phyloP scores from a whole-genome alignment of 108 stramenopile species.

The Conticribra guillardii region DNA sequence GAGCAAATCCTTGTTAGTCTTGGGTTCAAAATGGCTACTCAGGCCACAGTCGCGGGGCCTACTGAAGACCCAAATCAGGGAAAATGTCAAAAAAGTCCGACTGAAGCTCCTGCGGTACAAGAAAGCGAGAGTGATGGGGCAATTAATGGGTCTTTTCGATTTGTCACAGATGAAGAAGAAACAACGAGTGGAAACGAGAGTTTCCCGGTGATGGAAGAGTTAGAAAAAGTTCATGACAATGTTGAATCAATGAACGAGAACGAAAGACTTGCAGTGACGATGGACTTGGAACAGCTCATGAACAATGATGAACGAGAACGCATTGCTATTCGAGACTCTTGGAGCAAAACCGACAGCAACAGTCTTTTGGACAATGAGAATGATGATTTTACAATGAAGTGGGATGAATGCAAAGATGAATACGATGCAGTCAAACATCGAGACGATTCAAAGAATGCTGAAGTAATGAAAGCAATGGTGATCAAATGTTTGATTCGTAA shows the following conservation, averaged over 20 bases:
- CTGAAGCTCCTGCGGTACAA: neutral
- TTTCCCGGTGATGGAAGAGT: neutral
- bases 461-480: neutral
- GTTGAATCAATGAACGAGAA: neutral
- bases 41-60: neutral
- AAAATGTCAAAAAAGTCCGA: neutral
- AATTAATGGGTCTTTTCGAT: neutral
- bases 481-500: neutral
- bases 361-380: too few species aligned
- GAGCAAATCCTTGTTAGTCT: slow-evolving; percentile 10
- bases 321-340: neutral
- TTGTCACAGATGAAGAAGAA: neutral
- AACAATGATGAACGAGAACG: neutral
- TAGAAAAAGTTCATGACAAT: neutral
- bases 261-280: neutral
- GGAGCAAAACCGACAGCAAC: neutral
- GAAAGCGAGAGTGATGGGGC: neutral
- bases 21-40: neutral
- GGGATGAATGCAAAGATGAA: neutral
- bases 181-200: neutral
- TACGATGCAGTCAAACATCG: neutral
- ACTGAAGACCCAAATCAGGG: neutral
- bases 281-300: neutral
- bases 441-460: neutral
- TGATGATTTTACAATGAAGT: too few species aligned